phyloP scores from a whole-genome alignment of 2,329 filamentous ascomycete genomes.

The Aureobasidium melanogenum region DNA sequence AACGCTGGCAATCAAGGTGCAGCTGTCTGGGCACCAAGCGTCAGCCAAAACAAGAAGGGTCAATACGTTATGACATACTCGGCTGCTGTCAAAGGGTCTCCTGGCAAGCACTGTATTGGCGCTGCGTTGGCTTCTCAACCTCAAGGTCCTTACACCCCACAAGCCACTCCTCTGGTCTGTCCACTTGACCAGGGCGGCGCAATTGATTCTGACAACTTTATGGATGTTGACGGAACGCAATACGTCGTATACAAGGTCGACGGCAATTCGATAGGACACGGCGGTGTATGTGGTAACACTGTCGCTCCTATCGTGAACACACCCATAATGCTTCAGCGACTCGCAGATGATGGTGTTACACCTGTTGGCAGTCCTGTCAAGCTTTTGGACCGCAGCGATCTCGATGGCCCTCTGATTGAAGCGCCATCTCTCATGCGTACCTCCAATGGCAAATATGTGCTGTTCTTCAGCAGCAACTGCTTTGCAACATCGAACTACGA shows the following conservation, averaged over 20 bases:
- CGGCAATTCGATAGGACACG: slow-evolving; percentile 21
- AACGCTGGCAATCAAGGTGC: slow-evolving; percentile 18
- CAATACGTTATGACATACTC: slow-evolving; percentile 23
- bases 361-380: slow-evolving; percentile 17
- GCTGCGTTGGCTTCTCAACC: slow-evolving; percentile 18
- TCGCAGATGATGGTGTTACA: slow-evolving; percentile 20
- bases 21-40: slow-evolving; percentile 29
- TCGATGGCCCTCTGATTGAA: slow-evolving; percentile 23
- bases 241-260: slow-evolving; percentile 24
- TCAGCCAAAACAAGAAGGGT: slow-evolving; percentile 20
- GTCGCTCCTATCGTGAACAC: slow-evolving; percentile 16
- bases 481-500: slow-evolving; percentile 23
- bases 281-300: slow-evolving; percentile 19
- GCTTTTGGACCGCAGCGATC: slow-evolving; percentile 18
- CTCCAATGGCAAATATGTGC: slow-evolving; percentile 22
- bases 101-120: slow-evolving; percentile 21
- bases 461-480: slow-evolving; percentile 26
- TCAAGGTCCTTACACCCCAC: slow-evolving; percentile 20
- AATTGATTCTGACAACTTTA: slow-evolving; percentile 22
- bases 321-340: slow-evolving; percentile 22
- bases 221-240: slow-evolving; percentile 18
- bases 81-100: slow-evolving; percentile 19
- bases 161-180: slow-evolving; percentile 20
- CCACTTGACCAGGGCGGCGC: slow-evolving; percentile 21
- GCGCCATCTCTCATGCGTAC: slow-evolving; percentile 20